Percentiles rank a stretch among this genome's conserved stretches.
Conservation (phyloP, 1,284 basidiomycete genomes). For the Pterulicium gracile region DNA sequence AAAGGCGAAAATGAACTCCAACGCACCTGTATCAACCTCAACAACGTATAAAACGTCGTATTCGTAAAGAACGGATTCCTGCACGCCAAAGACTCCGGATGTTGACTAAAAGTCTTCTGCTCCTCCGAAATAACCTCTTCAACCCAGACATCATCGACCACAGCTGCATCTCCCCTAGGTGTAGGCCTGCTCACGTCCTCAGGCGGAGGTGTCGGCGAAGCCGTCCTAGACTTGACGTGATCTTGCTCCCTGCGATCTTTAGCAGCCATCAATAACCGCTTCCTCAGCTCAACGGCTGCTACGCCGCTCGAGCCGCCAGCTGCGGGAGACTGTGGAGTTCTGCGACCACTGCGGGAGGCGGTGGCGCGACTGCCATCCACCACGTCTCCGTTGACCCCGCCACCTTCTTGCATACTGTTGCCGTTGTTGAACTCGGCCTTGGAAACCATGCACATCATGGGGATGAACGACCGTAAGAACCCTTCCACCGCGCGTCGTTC, state of each 20-base stretch:
- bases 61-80: conserved; percentile 77
- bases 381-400: conserved; percentile 8
- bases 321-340: neutral
- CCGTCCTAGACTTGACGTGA: neutral
- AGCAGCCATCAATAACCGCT: neutral
- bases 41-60: conserved; percentile 84
- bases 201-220: neutral
- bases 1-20: conserved; percentile 8
- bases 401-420: neutral
- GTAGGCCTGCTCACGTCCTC: neutral
- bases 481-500: conserved; percentile 82
- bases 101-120: neutral
- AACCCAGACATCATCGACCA: conserved; percentile 46
- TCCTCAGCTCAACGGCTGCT: neutral
- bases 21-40: conserved; percentile 81
- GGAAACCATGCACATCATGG: conserved; percentile 71
- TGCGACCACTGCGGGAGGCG: neutral
- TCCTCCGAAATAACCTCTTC: conserved; percentile 30
- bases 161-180: neutral
- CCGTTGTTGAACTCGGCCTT: conserved; percentile 70
- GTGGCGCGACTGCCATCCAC: neutral
- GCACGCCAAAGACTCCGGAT: neutral
- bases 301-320: neutral
- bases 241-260: neutral
- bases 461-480: conserved; percentile 81